Evolutionary conservation across 1,284 basidiomycete genomes (phyloP).

Genomic region (Hemileccinum hortonii): DNA sequence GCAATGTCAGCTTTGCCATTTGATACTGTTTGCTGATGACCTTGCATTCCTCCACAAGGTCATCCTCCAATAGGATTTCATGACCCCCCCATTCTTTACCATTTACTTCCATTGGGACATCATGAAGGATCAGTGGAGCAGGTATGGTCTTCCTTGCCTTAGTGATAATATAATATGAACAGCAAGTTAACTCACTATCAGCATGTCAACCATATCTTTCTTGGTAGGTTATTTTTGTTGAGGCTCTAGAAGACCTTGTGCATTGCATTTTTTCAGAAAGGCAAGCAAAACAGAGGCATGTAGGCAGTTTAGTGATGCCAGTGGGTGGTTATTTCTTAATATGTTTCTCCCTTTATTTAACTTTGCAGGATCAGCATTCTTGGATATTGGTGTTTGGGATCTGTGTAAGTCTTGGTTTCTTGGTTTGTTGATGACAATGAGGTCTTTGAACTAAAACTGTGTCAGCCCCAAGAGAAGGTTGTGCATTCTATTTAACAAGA

Average conservation of each 20-base stretch:
- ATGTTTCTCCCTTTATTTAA: neutral
- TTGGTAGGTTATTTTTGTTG: neutral
- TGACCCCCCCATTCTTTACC: neutral
- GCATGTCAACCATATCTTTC: neutral
- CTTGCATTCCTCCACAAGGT: neutral
- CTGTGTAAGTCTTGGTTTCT: neutral
- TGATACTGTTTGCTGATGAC: neutral
- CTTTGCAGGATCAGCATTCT: neutral
- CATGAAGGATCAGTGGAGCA: no score
- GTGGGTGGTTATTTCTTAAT: neutral
- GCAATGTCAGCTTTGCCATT: neutral
- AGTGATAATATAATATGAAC: neutral
- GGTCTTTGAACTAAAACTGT: neutral
- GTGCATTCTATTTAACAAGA: neutral
- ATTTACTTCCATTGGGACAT: neutral
- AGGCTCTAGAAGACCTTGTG: neutral
- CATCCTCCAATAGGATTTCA: neutral
- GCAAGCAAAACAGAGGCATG: neutral
- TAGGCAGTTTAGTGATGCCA: neutral
- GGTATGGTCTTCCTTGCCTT: neutral
- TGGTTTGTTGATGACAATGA: conserved; percentile 1
- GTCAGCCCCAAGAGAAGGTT: conserved; percentile 2
- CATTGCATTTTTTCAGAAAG: neutral
- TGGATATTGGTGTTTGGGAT: neutral
- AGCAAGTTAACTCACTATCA: neutral